Conservation (phyloP, 352 stramenopile genomes). For the Phytopythium ostracodes region DNA sequence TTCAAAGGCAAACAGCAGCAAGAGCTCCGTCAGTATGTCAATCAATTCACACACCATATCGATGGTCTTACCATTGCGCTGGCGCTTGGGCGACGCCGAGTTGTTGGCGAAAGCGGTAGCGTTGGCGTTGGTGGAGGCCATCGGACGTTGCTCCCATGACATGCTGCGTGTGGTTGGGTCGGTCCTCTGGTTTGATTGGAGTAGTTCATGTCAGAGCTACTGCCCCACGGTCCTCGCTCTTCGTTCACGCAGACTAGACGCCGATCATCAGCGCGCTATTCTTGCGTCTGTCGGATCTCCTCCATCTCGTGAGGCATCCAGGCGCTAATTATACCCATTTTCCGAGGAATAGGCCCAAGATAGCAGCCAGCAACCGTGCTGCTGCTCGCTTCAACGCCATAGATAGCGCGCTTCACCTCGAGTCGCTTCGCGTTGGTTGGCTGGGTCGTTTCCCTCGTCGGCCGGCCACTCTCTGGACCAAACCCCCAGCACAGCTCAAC, state of each 20-base stretch:
- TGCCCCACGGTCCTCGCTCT: neutral
- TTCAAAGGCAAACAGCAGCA: conserved; percentile 6
- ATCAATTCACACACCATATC: neutral
- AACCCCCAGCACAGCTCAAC: neutral
- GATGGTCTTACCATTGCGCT: conserved; percentile 45
- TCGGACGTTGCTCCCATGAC: conserved; percentile 24
- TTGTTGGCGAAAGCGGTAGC: neutral
- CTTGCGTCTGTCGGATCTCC: neutral
- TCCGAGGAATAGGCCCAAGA: neutral
- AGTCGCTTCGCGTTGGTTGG: neutral
- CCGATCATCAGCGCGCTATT: neutral
- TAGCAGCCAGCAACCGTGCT: neutral
- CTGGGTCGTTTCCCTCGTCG: neutral
- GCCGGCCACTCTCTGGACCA: neutral
- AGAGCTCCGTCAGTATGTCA: neutral
- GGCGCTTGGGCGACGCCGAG: conserved; percentile 25
- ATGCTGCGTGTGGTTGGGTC: conserved; percentile 11
- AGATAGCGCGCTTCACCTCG: neutral
- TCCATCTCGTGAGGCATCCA: neutral
- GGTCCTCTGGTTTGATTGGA: neutral
- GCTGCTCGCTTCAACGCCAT: neutral
- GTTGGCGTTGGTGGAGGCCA: conserved; percentile 5
- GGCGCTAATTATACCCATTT: neutral
- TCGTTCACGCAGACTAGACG: neutral
- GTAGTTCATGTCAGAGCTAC: neutral